Percentiles rank a stretch among this genome's conserved stretches.
Evolutionary conservation across 352 stramenopile genomes (phyloP).

Genomic region (Globisporangium acanthophoron): DNA sequence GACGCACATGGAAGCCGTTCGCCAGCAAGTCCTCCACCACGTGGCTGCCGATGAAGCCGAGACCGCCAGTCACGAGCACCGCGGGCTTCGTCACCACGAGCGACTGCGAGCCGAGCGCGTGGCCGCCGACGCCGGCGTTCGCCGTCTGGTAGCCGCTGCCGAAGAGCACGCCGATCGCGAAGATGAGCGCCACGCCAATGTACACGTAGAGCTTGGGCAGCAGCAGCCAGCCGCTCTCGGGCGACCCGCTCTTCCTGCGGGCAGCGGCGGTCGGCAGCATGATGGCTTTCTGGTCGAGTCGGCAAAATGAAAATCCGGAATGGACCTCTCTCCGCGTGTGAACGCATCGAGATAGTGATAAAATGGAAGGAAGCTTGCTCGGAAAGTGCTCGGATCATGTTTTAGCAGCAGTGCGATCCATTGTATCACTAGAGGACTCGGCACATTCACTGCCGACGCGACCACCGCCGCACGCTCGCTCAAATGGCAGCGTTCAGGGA

Average conservation of each 20-base stretch:
- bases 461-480: not conserved
- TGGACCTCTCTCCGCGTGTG: constrained; percentile 1
- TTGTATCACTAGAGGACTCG: not conserved
- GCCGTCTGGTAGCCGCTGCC: constrained; percentile 57
- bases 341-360: too few relatives aligned
- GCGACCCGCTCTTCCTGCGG: constrained; percentile 15
- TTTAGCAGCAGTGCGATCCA: not conserved
- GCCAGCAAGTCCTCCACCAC: constrained; percentile 74
- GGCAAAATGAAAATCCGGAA: not conserved
- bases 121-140: constrained; percentile 18
- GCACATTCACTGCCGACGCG: not conserved
- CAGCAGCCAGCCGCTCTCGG: constrained; percentile 67
- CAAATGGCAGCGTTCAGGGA: not conserved
- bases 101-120: constrained; percentile 17
- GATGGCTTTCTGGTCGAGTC: not conserved
- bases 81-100: constrained; percentile 37
- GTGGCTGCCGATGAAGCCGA: constrained; percentile 84
- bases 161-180: constrained; percentile 59
- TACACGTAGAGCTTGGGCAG: constrained; percentile 70
- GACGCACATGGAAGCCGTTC: constrained; percentile 69
- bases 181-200: constrained; percentile 53
- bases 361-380: too few relatives aligned
- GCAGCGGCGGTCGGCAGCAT: constrained; percentile 26
- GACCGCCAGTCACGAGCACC: constrained; percentile 72
- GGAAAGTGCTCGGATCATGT: too few relatives aligned